A percentile compares a stretch with the other conserved stretches of the same genome.
Conservation (phyloP, 2,329 filamentous ascomycete genomes). For the Kalmusia sp. region DNA sequence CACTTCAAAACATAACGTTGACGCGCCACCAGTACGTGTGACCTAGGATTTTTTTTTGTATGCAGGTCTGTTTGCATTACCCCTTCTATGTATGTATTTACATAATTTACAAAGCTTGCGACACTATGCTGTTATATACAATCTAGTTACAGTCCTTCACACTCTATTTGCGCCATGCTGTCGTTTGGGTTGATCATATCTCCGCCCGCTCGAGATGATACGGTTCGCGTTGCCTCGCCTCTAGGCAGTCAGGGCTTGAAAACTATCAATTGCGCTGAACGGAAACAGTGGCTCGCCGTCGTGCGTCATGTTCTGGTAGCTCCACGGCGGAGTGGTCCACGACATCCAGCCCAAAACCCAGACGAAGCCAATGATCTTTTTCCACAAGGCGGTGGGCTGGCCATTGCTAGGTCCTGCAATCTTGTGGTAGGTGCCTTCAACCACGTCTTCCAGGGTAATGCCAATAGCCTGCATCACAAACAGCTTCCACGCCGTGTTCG, state of each 20-base stretch:
- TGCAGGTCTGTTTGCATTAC: too few relatives aligned
- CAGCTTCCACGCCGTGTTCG: slow-evolving; percentile 1
- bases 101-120: neutral
- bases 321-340: neutral
- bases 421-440: neutral
- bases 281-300: neutral
- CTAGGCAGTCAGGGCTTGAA: neutral
- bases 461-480: neutral
- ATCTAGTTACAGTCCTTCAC: neutral
- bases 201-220: too few relatives aligned
- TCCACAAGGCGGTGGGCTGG: neutral
- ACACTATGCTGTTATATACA: neutral
- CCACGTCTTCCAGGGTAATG: neutral
- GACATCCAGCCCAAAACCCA: neutral
- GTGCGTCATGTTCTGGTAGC: slow-evolving; percentile 2
- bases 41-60: too few relatives aligned
- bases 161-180: neutral
- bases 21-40: too few relatives aligned
- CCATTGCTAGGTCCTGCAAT: neutral
- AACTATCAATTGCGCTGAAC: neutral
- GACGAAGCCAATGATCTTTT: neutral
- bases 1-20: too few relatives aligned
- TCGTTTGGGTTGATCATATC: too few relatives aligned
- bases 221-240: neutral
- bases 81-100: neutral